A percentile compares a stretch with the other conserved stretches of the same genome.
Evolutionary conservation across 305 asterid species (phyloP).

Genomic region (Fraxinus ornus): DNA sequence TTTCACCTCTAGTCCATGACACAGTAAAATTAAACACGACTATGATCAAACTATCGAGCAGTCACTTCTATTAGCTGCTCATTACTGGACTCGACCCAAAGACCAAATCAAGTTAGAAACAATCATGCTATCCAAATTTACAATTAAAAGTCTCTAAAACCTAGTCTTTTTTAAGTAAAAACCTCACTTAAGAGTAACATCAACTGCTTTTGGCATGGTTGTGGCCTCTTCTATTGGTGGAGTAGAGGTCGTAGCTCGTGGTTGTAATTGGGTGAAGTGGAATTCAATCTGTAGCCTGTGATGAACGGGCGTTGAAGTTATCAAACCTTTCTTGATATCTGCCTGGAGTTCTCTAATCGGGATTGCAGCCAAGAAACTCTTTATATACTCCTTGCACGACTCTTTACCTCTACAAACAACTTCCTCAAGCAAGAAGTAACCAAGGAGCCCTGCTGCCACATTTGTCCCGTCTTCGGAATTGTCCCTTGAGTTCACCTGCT

Average conservation of each 20-base stretch:
- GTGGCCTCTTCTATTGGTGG: conserved; percentile 31
- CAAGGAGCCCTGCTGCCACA: too few relatives aligned
- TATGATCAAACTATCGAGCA: background rate
- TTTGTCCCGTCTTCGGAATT: conserved; percentile 21
- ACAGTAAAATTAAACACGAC: background rate
- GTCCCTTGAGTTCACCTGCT: conserved; percentile 26
- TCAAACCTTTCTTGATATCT: conserved; percentile 79
- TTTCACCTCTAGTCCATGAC: conserved; percentile 22
- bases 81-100: background rate
- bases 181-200: conserved; percentile 30
- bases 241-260: background rate
- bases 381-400: conserved; percentile 87
- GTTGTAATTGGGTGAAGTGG: conserved; percentile 60
- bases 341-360: conserved; percentile 85
- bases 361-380: conserved; percentile 90
- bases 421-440: too few relatives aligned
- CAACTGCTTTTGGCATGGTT: conserved; percentile 20
- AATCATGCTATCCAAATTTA: conserved; percentile 34
- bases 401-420: conserved; percentile 73
- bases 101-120: conserved; percentile 25
- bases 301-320: conserved; percentile 64
- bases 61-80: background rate
- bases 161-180: conserved; percentile 21
- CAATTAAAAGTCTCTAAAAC: conserved; percentile 16
- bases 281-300: conserved; percentile 93